Evolutionary conservation across 352 stramenopile genomes (phyloP).

Genomic region (Lagenidium sp.): DNA sequence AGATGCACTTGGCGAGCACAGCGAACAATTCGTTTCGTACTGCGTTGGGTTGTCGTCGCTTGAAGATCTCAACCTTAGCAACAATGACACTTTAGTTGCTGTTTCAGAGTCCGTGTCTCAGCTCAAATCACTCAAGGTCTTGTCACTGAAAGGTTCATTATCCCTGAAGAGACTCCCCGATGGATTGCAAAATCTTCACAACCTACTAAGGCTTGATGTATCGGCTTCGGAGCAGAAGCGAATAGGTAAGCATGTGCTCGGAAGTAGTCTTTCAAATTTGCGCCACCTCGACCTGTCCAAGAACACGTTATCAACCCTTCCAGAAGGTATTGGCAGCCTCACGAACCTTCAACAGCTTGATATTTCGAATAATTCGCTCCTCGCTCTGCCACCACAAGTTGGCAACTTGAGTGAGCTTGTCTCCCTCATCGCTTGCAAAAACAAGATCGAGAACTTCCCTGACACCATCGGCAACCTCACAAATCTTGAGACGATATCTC

Average conservation of each 20-base stretch:
- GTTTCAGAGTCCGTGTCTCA: constrained; percentile 27
- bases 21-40: constrained; percentile 7
- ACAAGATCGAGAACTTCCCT: constrained; percentile 15
- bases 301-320: constrained; percentile 31
- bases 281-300: constrained; percentile 30
- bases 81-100: constrained; percentile 24
- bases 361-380: constrained; percentile 9
- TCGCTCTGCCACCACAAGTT: constrained; percentile 3
- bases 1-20: constrained; percentile 6
- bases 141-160: constrained; percentile 29
- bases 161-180: constrained; percentile 28
- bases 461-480: constrained; percentile 25
- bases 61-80: constrained; percentile 41
- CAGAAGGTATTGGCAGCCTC: constrained; percentile 4
- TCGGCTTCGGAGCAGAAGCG: constrained; percentile 38
- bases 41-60: constrained; percentile 27
- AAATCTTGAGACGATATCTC: constrained; percentile 32
- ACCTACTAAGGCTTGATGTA: constrained; percentile 29
- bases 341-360: constrained; percentile 10
- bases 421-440: constrained; percentile 7
- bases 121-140: constrained; percentile 22
- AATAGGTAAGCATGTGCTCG: constrained; percentile 40
- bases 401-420: constrained; percentile 10
- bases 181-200: constrained; percentile 27
- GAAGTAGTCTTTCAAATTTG: constrained; percentile 16